Percentiles rank a stretch among this genome's conserved stretches.
These are phyloP conservation scores for Colletotrichum sp. DNA, from an alignment of 2,329 filamentous ascomycete genomes.

Conservation along the genomic window DNA sequence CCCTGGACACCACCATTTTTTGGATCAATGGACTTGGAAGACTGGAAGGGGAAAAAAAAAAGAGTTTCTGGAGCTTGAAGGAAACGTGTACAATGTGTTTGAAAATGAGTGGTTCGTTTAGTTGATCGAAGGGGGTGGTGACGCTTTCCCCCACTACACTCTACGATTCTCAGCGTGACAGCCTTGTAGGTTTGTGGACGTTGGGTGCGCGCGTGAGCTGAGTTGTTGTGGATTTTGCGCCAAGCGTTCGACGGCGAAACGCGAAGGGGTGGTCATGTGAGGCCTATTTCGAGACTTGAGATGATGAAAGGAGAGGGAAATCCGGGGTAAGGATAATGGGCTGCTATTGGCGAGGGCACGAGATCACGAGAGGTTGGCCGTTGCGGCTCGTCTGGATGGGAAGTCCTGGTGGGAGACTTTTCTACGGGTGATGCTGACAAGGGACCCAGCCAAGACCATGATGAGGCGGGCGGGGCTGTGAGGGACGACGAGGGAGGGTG, in stretches of 20 bases:
- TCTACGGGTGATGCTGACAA: not conserved
- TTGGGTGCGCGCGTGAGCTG: not conserved
- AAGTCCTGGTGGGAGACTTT: not conserved
- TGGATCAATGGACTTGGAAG: not conserved
- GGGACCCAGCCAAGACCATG: not conserved
- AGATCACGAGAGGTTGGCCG: not conserved
- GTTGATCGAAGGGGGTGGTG: not conserved
- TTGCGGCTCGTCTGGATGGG: not conserved
- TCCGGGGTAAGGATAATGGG: not conserved
- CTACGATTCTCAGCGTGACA: not conserved
- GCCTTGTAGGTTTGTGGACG: constrained; percentile 3
- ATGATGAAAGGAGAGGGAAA: not conserved
- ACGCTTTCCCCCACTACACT: not conserved
- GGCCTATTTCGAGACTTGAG: not conserved
- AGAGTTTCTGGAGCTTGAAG: not conserved
- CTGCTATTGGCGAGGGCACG: not conserved
- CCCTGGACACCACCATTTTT: not conserved
- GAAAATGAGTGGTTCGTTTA: not conserved
- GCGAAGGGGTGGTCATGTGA: constrained; percentile 7
- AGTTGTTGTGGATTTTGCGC: not conserved
- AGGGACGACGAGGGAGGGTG: not conserved
- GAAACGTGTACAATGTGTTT: constrained; percentile 1
- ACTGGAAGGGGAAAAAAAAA: not conserved
- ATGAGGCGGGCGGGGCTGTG: not conserved
- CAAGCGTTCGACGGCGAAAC: constrained; percentile 13